Evolutionary conservation across 2,329 filamentous ascomycete species (phyloP), one percentile per base, ranked within the genome.

Genomic region (Phaeosphaeriaceae sp.): DNA sequence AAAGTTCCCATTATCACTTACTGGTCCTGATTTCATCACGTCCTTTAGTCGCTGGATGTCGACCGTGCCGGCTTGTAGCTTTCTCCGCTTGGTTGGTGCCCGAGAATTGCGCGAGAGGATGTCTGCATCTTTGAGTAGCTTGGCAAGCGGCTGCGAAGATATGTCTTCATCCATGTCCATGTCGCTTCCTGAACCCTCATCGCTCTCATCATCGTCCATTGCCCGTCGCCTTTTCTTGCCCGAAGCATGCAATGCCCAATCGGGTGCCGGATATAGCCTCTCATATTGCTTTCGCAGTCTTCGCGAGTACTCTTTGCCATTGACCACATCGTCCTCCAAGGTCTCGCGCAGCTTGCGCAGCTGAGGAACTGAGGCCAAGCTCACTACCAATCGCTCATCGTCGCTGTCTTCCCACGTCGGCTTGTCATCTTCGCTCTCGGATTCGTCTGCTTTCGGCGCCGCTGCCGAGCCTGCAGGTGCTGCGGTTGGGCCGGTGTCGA

Each of bases 371-470:
- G 88, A 86, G 3, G 92, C 91, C 42, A 99, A 84, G 15, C 94
- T 98, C 50, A 99, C 85, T 7, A 88, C 87, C 62, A 97, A 82
- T 54, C 92, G 87, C 73, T 98, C 95, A 73, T 99, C 95, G 70
- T 99, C 95, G 77, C 94, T 98, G 76, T 99, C 95, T 67, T 94
- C 89, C 95, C 95, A 99, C 1, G 88, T 91, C 2, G 89, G 84
- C 21, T 82, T 81, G 40, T 76, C 76, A 4, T 70, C 68, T 23
- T 77, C 66, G 19, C 77, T 75, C 21, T 79, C 78, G 32, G 76
- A 78, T 30, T 79, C 80, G 1, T 57, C 67, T 22, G 77, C 73
- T 22, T 82, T 77, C 1, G 80, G 78, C 11, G 75, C 74, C 35
- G 79, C 77, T 4, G 76, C 73, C 21, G 78, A 75, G 48, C 78